Conservation (phyloP, 2,329 filamentous ascomycete species). For the Zalaria sp. region DNA sequence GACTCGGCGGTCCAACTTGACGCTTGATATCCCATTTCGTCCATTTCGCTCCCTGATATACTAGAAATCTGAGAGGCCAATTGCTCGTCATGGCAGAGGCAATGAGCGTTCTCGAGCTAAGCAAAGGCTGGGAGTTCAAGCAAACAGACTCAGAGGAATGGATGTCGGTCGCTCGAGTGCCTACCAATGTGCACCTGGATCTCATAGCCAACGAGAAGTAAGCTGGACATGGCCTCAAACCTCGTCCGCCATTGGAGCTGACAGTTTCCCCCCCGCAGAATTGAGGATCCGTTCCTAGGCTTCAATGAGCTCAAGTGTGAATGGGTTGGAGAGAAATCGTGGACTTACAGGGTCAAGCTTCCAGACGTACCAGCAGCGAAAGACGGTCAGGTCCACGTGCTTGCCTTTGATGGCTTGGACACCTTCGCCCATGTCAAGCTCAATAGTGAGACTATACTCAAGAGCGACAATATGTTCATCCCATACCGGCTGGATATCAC, state of each 20-base stretch:
- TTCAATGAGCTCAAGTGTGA: conserved; percentile 36
- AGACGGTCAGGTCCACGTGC: conserved; percentile 23
- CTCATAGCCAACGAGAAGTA: conserved; percentile 32
- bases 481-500: conserved; percentile 41
- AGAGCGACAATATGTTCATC: conserved; percentile 52
- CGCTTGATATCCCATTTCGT: too few species aligned
- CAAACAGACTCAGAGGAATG: conserved; percentile 27
- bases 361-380: conserved; percentile 16
- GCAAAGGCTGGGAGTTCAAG: conserved; percentile 31
- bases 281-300: conserved; percentile 34
- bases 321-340: conserved; percentile 34
- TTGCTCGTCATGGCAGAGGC: neutral
- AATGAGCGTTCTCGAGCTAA: conserved; percentile 12
- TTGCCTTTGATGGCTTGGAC: conserved; percentile 51
- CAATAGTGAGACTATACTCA: conserved; percentile 38
- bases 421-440: conserved; percentile 46
- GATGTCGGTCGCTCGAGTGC: conserved; percentile 29
- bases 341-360: conserved; percentile 31
- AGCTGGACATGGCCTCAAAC: conserved; percentile 3
- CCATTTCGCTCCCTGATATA: too few species aligned
- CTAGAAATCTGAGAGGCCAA: too few species aligned
- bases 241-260: conserved; percentile 2
- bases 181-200: conserved; percentile 34
- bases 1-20: too few species aligned
- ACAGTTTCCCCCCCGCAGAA: conserved; percentile 17